phyloP scores from a whole-genome alignment of 1,284 basidiomycete species.

The Vanrija sp. region DNA sequence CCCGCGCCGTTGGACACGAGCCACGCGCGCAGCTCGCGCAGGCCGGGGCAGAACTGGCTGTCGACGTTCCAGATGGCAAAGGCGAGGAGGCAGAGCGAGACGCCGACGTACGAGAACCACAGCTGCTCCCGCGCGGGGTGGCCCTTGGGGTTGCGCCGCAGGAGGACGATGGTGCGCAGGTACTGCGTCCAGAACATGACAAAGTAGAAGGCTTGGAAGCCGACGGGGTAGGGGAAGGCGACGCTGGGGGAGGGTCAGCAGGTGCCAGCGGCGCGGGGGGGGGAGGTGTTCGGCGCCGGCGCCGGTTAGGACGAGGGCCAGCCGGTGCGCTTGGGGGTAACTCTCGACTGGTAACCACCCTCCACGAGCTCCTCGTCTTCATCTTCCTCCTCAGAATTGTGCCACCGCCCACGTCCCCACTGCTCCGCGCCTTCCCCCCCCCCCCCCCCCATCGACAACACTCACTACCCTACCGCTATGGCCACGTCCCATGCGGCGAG shows the following conservation, averaged over 20 bases:
- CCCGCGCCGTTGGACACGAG: background rate
- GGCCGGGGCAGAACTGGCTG: slow-evolving; percentile 42
- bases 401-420: too few species aligned
- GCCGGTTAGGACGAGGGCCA: too few species aligned
- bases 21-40: background rate
- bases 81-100: slow-evolving; percentile 15
- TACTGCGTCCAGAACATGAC: slow-evolving; percentile 23
- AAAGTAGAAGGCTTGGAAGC: slow-evolving; percentile 49
- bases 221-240: slow-evolving; percentile 46
- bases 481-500: too few species aligned
- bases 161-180: slow-evolving; percentile 18
- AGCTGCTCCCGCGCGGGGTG: slow-evolving; percentile 13
- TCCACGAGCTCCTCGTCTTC: too few species aligned
- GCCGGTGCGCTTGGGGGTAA: too few species aligned
- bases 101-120: slow-evolving; percentile 3
- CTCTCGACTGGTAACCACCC: too few species aligned
- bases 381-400: too few species aligned
- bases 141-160: background rate
- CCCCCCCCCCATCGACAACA: too few species aligned
- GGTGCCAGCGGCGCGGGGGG: background rate
- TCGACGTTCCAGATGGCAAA: slow-evolving; percentile 51
- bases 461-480: too few species aligned
- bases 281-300: too few species aligned
- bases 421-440: too few species aligned
- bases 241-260: slow-evolving; percentile 23